Evolutionary conservation across 1,284 basidiomycete species (phyloP).

Genomic region (Tilletia setariae): DNA sequence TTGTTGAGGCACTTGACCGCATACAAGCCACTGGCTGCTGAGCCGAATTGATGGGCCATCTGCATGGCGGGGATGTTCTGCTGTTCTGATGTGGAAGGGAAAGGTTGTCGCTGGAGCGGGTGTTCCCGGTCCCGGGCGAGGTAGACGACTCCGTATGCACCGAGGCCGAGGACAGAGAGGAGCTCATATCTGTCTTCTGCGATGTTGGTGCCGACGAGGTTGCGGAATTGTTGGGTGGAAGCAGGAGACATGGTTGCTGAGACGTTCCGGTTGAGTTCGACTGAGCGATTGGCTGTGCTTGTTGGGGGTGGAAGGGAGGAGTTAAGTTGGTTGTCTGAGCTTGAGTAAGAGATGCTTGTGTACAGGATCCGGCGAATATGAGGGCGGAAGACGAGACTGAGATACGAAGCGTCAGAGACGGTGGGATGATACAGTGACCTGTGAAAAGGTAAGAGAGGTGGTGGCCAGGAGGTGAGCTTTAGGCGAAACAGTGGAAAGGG

Average conservation of each 20-base stretch:
- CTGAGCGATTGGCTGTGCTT: too few relatives aligned
- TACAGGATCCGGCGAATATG: too few relatives aligned
- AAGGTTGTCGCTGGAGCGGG: slow-evolving; percentile 36
- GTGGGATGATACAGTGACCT: too few relatives aligned
- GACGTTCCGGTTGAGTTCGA: too few relatives aligned
- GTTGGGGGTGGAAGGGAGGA: too few relatives aligned
- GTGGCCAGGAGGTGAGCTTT: too few relatives aligned
- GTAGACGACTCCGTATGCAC: slow-evolving; percentile 95
- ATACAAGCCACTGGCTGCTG: slow-evolving; percentile 56
- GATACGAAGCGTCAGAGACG: too few relatives aligned
- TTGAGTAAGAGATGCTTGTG: too few relatives aligned
- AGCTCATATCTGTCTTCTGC: slow-evolving; percentile 67
- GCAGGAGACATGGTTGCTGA: slow-evolving; percentile 1
- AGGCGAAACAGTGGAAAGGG: too few relatives aligned
- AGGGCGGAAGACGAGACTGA: too few relatives aligned
- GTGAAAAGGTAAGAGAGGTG: too few relatives aligned
- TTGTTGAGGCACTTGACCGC: slow-evolving; percentile 84
- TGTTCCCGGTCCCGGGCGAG: slow-evolving; percentile 54
- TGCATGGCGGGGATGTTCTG: slow-evolving; percentile 18
- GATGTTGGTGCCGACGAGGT: slow-evolving; percentile 56
- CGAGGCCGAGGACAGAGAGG: slow-evolving; percentile 82
- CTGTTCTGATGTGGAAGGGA: slow-evolving; percentile 22
- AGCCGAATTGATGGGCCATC: slow-evolving; percentile 34
- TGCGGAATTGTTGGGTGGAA: slow-evolving; percentile 26
- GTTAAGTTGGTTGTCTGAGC: too few relatives aligned